Base-by-base conservation (phyloP, 2,329 filamentous ascomycete species). In the Scedosporium apiospermum region DNA sequence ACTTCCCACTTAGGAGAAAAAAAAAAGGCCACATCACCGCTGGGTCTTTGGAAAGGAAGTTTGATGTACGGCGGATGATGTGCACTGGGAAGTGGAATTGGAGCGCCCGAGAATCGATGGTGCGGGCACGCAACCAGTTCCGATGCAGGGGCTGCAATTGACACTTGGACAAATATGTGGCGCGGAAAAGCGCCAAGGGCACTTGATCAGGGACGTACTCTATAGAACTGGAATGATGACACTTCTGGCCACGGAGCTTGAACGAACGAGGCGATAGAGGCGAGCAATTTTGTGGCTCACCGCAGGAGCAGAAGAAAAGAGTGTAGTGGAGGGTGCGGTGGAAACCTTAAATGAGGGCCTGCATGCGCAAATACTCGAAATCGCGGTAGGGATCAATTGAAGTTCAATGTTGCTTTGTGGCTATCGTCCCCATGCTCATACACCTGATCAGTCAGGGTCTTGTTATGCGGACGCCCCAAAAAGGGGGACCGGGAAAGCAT, bases 31-130 rank as follows among this genome's bases (percentile, higher is more conserved):
- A 27, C 23, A 14, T 55, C 27, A 38, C n/a, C 30, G 46, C n/a
- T 26, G 42, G 18, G 30, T 14, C 21, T 23, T 21, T n/a, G n/a
- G 21, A 23, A 23, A 26, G n/a, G n/a, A 21, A 42, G 57, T 59
- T 59, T 59, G 57, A 59, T 59, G 57, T 14, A 59, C 57, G 26
- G 57, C 34, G 41, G 57, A 59, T 59, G 57, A 59, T 59, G 34
- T 23, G 23, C 57, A 23, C 12, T 16, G 57, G 10, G 26, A 42
- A 34, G 4, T 18, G 34, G 57, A 42, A n/a, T 58, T 16, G 26
- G 53, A 12, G 53, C 53, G 51, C n/a, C 27, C 51, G 12, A 57
- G 51, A 57, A 57, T 27, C 10, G 51, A 57, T 18, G 51, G 51
- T 26, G 27, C 51, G 51, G 51, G 27, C 27, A 23, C 23, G 51